Base-by-base conservation (phyloP, 306 rosid species). In the Trifolium subterraneum region DNA sequence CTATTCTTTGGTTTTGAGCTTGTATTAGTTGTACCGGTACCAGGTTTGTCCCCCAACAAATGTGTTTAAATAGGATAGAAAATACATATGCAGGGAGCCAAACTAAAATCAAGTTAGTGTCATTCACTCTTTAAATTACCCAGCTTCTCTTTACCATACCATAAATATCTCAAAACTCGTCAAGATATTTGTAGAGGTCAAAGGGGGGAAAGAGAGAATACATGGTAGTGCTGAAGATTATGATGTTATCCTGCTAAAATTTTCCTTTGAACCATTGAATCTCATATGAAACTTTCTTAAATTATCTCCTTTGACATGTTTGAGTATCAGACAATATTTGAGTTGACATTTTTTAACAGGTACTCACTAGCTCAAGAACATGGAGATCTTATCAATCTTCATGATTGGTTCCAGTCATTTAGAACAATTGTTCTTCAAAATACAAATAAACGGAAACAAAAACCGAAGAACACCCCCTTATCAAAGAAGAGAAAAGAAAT, bases 311-410 rank as follows among this genome's bases (percentile, higher is more conserved):
- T 33, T 42, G 8, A 16, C 39, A 60, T 72, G 77, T 72, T 48
- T 25, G 59, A 59, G 45, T 18, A 59, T 19, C 33, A 44, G 6
- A 72, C 3, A 73, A 16, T 56, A 39, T 38, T 66, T 52, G 20
- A 75, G 25, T 73, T 72, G 60, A 70, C 50, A 62, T 68, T 79
- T 47, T 55, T 25, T 27, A 64, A 47, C 82, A 93, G 98, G 96
- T 90, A 88, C 75, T 81, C 79, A 52, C 76, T 93, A 78, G 90
- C 97, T 61, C 96, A 91, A 77, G 98, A 93, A 81, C 97, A 91
- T 35, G 97, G 97, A 23, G 98, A 93, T 93, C 93, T 93, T 58
- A 90, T 93, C 87, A 93, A 91, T 84, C 94, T 93, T 79, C 94
- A 91, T 60, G 97, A 93, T 72, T 93, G 97, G 98, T 91, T 84